Base-by-base conservation (phyloP, 805 yeast genomes). In the Spencermartinsiella europaea region DNA sequence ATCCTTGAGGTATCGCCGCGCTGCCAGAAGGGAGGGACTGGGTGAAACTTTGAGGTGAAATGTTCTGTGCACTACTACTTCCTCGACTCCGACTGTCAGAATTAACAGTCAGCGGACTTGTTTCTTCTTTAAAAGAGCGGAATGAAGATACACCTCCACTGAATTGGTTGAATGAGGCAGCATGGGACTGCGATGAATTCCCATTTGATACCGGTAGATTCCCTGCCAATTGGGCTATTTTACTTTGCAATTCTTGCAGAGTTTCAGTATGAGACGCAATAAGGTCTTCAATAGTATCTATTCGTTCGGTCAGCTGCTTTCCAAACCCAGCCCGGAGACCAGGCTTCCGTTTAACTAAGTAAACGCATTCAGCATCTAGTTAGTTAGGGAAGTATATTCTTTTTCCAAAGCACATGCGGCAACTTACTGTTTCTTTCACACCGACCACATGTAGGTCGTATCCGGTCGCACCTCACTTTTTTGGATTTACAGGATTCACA, bases 291-390 rank as follows among this genome's bases (percentile, higher is more conserved):
- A 33, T 12, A 28, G 19, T 43, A 40, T 19, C 28, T 17, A 45
- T 27, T 31, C 58, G 33, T 12, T 51, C 51, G 22, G 48, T 37
- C 17, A 55, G 47, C 21, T 52, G 52, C 31, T 47, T 52, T 12
- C 61, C 58, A 34, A 56, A 57, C 15, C 61, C 61, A 1, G 52
- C 46, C 34, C 48, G 51, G 21, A 57, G 45, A 2, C 61, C 61
- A 3, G 61, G 61, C 36, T 54, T 55, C 34, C 48, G 48, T 33
- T 54, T 57, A n/a, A 48, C 53, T n/a, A 40, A 22, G 42, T 57
- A 56, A 22, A 52, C 47, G 38, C 61, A 57, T 16, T 42, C 48
- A 16, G 46, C 34, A 14, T 44, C 58, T 54, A 15, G 5, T 10
- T n/a, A 15, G 17, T 21, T 17, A 15, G 40, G 27, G 7, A 14